Evolutionary conservation across 176 grass and related monocot genomes (phyloP).

Genomic region (Puccinellia tenuiflora): DNA sequence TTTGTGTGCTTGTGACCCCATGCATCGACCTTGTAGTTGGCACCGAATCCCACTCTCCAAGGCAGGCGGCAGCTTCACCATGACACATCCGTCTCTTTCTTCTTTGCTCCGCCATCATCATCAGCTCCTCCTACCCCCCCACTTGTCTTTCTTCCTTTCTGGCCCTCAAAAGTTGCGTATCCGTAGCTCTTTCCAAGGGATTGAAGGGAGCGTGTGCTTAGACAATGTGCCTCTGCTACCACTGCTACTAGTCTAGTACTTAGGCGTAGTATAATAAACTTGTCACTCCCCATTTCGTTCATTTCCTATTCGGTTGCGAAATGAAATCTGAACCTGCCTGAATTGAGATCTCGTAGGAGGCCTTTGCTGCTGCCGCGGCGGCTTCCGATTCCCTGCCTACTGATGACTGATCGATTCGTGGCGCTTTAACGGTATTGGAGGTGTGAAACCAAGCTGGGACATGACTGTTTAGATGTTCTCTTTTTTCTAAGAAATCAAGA

Average conservation of each 20-base stretch:
- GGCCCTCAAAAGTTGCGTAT: conserved; percentile 58
- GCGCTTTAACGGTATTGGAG: conserved; percentile 23
- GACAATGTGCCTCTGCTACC: conserved; percentile 22
- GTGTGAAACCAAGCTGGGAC: conserved; percentile 35
- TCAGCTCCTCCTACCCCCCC: conserved; percentile 3
- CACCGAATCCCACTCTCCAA: conserved; percentile 64
- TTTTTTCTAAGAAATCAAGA: not conserved
- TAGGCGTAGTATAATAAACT: not conserved
- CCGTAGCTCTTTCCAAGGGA: conserved; percentile 72
- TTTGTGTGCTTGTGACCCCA: conserved; percentile 29
- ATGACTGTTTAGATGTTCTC: not conserved
- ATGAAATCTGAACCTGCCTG: conserved; percentile 32
- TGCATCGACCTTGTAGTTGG: conserved; percentile 73
- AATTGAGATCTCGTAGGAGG: conserved; percentile 34
- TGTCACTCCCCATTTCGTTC: not conserved
- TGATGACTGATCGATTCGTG: conserved; percentile 24
- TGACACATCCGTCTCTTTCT: conserved; percentile 50
- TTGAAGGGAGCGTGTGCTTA: conserved; percentile 39
- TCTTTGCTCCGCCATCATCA: conserved; percentile 1
- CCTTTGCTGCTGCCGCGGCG: not conserved
- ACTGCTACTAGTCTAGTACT: not conserved
- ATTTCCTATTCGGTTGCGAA: conserved; percentile 10
- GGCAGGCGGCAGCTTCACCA: conserved; percentile 54
- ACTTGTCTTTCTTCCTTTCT: conserved; percentile 33
- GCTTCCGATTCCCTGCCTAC: conserved; percentile 38